These are phyloP conservation scores for Macroventuria anomochaeta DNA, from an alignment of 2,329 filamentous ascomycete genomes.

Conservation along the genomic window DNA sequence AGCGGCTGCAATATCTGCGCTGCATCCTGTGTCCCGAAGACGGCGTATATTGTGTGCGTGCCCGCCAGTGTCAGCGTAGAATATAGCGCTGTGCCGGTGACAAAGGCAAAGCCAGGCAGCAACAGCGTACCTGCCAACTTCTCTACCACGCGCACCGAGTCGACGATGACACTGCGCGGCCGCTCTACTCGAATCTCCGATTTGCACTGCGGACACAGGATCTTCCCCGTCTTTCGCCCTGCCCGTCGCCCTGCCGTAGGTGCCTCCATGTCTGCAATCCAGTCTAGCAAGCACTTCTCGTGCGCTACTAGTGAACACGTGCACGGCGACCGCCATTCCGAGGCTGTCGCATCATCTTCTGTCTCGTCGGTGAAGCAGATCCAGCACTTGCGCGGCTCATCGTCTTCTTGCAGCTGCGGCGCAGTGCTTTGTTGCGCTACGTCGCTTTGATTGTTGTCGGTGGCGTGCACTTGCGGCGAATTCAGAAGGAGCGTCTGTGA, in stretches of 20 bases:
- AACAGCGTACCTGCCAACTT: constrained; percentile 64
- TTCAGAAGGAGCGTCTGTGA: constrained; percentile 56
- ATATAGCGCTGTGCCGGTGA: constrained; percentile 56
- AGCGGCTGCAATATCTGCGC: constrained; percentile 58
- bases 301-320: constrained; percentile 90
- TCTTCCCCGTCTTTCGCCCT: constrained; percentile 59
- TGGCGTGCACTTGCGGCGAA: constrained; percentile 32
- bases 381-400: constrained; percentile 66
- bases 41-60: constrained; percentile 66
- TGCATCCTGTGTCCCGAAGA: constrained; percentile 70
- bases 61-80: constrained; percentile 62
- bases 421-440: constrained; percentile 20
- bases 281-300: constrained; percentile 86
- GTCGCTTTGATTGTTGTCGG: constrained; percentile 24
- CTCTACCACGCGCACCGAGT: constrained; percentile 67
- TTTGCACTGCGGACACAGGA: constrained; percentile 91
- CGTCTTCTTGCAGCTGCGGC: constrained; percentile 33
- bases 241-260: constrained; percentile 59
- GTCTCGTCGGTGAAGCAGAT: constrained; percentile 72
- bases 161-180: constrained; percentile 75
- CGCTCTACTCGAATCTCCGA: constrained; percentile 77
- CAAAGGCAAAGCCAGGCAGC: constrained; percentile 68
- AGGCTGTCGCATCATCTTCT: constrained; percentile 66
- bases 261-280: constrained; percentile 88
- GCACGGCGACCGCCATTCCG: constrained; percentile 85